Base-by-base conservation (phyloP, 192 early-diverging fungal genomes). In the Mortierella antarctica region DNA sequence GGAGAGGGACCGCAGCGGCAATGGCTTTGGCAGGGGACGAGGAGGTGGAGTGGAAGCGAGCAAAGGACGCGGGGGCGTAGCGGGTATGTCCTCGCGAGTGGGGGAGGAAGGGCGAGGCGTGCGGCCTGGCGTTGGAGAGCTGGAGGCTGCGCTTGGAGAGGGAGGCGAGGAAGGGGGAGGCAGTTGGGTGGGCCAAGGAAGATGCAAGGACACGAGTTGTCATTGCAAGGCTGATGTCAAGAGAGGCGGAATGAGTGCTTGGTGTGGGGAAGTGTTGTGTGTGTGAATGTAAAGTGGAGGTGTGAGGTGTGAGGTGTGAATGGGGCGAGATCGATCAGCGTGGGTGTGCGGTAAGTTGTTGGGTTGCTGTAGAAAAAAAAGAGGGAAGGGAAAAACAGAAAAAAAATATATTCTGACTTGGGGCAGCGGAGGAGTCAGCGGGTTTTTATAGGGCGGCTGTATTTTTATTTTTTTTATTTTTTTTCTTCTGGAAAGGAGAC, bases 191-290 rank as follows among this genome's bases (percentile, higher is more conserved):
- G 57, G 57, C 57, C 60, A 65, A 54, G 39, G 64, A 41, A 40
- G 73, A 69, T 17, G 61, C 21, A 57, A 75, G 59, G 65, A 75
- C 54, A n/a, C 74, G 74, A 14, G 74, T 58, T 17, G 74, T 57
- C 74, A 76, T 76, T 76, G 67, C 39, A 14, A 17, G 14, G 57
- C 17, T 42, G 17, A 39, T 4, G 40, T 39, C 39, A 8, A 31
- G 31, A 40, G 21, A 14, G 23, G 15, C 14, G 40, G 57, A 14
- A 5, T 21, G 57, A 3, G 39, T 59, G 57, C 4, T 59, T 42
- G 23, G 53, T 54, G 21, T 17, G 3, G 14, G 60, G 60, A 46
- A 45, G n/a, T 14, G 18, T 10, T 6, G 18, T 46, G 46, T 10
- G 56, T 45, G 54, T 67, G 51, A 8, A 31, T 18, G 39, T 14